A percentile compares a stretch with the other conserved stretches of the same genome.
These are phyloP conservation scores for Hyaloperonospora arabidopsidis DNA, from an alignment of 352 stramenopile species.

Conservation along the genomic window DNA sequence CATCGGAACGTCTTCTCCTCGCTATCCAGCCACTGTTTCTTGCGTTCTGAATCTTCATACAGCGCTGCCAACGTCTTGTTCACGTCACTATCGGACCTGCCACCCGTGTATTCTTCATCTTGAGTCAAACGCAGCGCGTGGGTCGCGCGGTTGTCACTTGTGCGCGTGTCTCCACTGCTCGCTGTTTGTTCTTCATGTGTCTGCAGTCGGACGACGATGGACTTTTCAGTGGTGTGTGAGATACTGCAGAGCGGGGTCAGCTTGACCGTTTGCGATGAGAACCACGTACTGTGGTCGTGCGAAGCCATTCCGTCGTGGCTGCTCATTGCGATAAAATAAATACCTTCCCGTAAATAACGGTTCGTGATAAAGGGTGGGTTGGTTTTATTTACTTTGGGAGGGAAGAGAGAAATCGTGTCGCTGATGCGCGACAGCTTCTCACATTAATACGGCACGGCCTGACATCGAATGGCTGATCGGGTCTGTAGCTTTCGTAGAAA, in stretches of 20 bases:
- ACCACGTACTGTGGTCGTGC: constrained; percentile 2
- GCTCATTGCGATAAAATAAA: too few species aligned
- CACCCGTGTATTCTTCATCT: background rate
- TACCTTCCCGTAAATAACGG: too few species aligned
- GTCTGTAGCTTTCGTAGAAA: too few species aligned
- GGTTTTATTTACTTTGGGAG: too few species aligned
- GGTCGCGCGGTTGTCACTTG: constrained; percentile 7
- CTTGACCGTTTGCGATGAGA: constrained; percentile 2
- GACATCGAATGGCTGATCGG: too few species aligned
- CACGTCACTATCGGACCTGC: constrained; percentile 20
- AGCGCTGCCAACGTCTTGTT: constrained; percentile 29
- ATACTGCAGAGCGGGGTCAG: constrained; percentile 3
- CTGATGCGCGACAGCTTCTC: too few species aligned
- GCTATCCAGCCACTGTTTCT: constrained; percentile 29
- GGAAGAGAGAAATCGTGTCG: too few species aligned
- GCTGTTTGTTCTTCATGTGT: constrained; percentile 22
- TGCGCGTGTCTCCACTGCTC: constrained; percentile 3
- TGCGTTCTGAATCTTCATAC: constrained; percentile 21
- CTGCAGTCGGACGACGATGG: constrained; percentile 23
- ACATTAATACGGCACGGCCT: too few species aligned
- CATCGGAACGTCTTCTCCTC: constrained; percentile 29
- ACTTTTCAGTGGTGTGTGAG: constrained; percentile 28
- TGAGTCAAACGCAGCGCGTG: constrained; percentile 9
- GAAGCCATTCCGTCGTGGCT: too few species aligned
- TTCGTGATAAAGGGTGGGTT: too few species aligned